phyloP scores from a whole-genome alignment of 108 stramenopile genomes.

The Nitzschia sp. region DNA sequence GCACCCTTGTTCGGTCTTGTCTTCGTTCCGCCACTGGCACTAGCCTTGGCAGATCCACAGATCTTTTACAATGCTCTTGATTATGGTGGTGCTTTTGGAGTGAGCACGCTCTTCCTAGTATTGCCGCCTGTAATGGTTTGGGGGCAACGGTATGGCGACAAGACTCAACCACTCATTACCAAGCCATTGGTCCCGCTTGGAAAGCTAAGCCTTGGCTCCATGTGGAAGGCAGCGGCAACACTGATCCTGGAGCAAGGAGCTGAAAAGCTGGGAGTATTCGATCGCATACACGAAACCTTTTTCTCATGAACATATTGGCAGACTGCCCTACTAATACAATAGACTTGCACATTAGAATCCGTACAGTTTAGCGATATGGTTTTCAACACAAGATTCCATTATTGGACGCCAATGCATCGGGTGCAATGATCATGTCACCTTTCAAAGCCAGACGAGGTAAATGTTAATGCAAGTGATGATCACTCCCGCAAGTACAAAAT shows the following conservation, averaged over 20 bases:
- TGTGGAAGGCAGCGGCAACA: constrained; percentile 80
- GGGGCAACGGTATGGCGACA: constrained; percentile 72
- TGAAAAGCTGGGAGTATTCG: constrained; percentile 78
- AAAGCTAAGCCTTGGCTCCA: constrained; percentile 62
- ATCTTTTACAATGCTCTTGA: constrained; percentile 68
- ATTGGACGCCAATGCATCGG: too few species aligned
- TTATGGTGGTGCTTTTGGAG: constrained; percentile 78
- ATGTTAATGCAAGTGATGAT: constrained; percentile 74
- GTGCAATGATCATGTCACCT: too few species aligned
- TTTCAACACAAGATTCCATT: too few species aligned
- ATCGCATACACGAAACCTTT: constrained; percentile 16
- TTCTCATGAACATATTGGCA: neutral
- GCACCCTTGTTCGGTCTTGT: constrained; percentile 57
- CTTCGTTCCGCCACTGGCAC: constrained; percentile 51
- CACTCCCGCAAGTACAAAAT: constrained; percentile 82
- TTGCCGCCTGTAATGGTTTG: constrained; percentile 81
- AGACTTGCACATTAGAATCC: neutral
- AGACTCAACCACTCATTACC: constrained; percentile 35
- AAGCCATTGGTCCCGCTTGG: constrained; percentile 74
- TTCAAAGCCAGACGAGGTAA: constrained; percentile 77
- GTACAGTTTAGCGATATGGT: too few species aligned
- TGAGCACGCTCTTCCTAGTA: constrained; percentile 66
- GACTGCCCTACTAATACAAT: neutral
- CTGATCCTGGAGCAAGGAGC: constrained; percentile 77
- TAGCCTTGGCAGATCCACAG: constrained; percentile 48